phyloP scores from a whole-genome alignment of 2,329 filamentous ascomycete species.

The Trichoderma brevicompactum region DNA sequence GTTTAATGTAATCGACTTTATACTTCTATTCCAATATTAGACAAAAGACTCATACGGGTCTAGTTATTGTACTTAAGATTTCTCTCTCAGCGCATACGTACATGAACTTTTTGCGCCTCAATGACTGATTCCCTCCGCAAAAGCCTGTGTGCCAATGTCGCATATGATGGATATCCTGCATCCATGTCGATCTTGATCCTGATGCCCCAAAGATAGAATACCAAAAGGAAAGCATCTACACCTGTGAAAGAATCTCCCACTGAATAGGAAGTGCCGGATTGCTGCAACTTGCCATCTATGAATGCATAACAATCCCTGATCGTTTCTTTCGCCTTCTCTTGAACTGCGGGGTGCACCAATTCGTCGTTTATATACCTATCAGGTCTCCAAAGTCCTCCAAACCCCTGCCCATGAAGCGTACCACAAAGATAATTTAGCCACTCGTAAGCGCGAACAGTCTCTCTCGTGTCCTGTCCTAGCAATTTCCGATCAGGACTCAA shows the following conservation, averaged over 20 bases:
- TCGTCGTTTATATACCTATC: neutral
- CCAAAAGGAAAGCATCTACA: constrained; percentile 9
- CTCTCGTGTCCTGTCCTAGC: neutral
- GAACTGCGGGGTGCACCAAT: neutral
- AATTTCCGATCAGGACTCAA: neutral
- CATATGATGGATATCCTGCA: constrained; percentile 1
- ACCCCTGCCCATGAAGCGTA: neutral
- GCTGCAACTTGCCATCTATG: neutral
- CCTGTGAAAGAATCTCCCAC: constrained; percentile 7
- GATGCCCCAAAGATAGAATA: constrained; percentile 1
- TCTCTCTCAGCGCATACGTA: neutral
- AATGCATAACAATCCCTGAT: constrained; percentile 11
- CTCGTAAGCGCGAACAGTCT: constrained; percentile 1
- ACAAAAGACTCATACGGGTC: neutral
- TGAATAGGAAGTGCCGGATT: neutral
- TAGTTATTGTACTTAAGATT: neutral
- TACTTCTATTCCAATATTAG: neutral
- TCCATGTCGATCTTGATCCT: constrained; percentile 14
- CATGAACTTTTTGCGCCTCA: neutral
- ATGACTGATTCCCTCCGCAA: neutral
- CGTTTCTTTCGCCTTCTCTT: neutral
- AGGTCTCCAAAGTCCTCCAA: constrained; percentile 3
- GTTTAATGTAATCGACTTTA: neutral
- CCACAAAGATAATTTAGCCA: constrained; percentile 21
- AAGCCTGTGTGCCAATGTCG: neutral